Conservation (phyloP, 73 alveolate species). For the Paramecium sexaurelia region DNA sequence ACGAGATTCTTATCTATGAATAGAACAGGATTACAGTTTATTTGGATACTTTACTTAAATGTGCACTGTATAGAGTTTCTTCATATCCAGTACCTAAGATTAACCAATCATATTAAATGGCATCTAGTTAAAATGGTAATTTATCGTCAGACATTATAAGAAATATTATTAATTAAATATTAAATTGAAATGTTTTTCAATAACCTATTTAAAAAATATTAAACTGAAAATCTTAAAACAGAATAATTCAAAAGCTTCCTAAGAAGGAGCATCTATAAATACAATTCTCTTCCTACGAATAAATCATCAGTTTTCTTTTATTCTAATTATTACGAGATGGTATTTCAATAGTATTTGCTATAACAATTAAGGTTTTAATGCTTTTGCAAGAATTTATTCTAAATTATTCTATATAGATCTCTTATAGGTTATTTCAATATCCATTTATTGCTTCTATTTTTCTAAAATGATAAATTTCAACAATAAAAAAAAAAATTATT, state of each 20-base stretch:
- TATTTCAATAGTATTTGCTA: too few relatives aligned
- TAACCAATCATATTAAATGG: background rate
- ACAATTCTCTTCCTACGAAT: conserved; percentile 79
- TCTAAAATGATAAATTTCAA: too few relatives aligned
- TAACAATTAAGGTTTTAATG: too few relatives aligned
- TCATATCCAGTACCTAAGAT: conserved; percentile 12
- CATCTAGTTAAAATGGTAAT: background rate
- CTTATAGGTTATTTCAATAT: too few relatives aligned
- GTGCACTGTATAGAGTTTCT: conserved; percentile 20
- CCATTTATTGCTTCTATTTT: too few relatives aligned
- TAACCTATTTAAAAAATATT: background rate
- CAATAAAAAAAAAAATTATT: too few relatives aligned
- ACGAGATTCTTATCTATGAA: background rate
- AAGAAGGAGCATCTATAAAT: conserved; percentile 91
- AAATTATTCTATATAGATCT: too few relatives aligned
- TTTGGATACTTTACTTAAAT: background rate
- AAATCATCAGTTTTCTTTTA: too few relatives aligned
- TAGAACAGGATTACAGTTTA: background rate
- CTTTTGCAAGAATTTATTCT: too few relatives aligned
- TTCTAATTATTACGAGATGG: too few relatives aligned
- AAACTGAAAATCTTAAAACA: background rate
- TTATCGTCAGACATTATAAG: background rate
- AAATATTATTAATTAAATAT: background rate
- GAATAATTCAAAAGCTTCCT: conserved; percentile 63
- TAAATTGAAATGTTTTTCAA: background rate